Conservation (phyloP, 2,329 filamentous ascomycete species). For the Penicillium sp. region DNA sequence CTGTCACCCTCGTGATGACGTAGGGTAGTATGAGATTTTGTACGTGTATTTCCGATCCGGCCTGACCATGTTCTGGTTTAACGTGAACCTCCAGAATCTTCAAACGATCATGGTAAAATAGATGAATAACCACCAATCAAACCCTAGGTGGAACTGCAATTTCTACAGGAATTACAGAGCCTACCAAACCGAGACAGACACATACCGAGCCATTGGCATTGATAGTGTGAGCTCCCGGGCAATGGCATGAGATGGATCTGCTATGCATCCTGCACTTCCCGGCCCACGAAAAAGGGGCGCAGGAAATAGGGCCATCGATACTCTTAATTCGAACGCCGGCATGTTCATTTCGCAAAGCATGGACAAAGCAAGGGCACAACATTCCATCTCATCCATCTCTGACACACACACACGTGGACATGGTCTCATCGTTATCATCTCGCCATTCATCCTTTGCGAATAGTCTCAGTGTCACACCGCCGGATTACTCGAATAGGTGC, state of each 20-base stretch:
- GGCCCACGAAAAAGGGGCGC: no score
- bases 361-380: no score
- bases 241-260: no score
- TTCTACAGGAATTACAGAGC: no score
- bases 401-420: background rate
- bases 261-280: no score
- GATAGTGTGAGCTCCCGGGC: no score
- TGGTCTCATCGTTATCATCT: background rate
- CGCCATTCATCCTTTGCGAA: background rate
- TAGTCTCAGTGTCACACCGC: background rate
- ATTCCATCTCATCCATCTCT: background rate
- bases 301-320: no score
- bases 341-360: no score
- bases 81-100: no score
- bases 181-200: background rate
- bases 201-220: background rate
- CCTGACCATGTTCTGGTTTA: constrained; percentile 3
- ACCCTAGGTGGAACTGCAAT: constrained; percentile 5
- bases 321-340: no score
- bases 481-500: background rate
- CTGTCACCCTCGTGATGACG: constrained; percentile 10
- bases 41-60: background rate
- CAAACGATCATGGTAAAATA: no score
- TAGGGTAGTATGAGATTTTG: constrained; percentile 1
- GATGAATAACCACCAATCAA: no score